A percentile compares a stretch with the other conserved stretches of the same genome.
phyloP scores from a whole-genome alignment of 2,329 filamentous ascomycete genomes.

The Fusarium sp. region DNA sequence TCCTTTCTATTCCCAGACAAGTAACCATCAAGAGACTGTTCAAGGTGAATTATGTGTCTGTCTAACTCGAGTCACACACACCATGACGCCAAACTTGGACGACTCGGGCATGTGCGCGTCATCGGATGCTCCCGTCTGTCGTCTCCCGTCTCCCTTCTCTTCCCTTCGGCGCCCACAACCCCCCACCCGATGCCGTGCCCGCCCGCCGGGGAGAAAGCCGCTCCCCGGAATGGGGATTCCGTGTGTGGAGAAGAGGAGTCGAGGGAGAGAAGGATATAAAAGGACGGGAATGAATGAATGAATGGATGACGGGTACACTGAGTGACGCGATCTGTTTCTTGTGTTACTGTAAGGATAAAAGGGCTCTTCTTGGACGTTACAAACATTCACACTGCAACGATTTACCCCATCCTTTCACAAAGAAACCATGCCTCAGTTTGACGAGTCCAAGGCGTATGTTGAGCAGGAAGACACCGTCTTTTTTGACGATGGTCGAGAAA shows the following conservation, averaged over 20 bases:
- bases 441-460: slow-evolving; percentile 53
- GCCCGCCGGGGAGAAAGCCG: slow-evolving; percentile 32
- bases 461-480: slow-evolving; percentile 53
- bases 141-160: not conserved
- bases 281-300: slow-evolving; percentile 35
- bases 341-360: not conserved
- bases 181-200: slow-evolving; percentile 25
- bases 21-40: not conserved
- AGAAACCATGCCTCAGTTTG: slow-evolving; percentile 45
- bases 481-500: slow-evolving; percentile 78
- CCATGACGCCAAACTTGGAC: not conserved
- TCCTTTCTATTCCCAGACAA: not conserved
- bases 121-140: slow-evolving; percentile 24
- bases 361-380: not conserved
- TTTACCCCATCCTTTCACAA: not conserved
- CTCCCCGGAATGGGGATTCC: slow-evolving; percentile 5
- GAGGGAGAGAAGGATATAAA: not conserved
- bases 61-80: not conserved
- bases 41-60: not conserved
- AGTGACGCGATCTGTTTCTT: slow-evolving; percentile 20
- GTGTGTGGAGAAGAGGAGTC: slow-evolving; percentile 12
- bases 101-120: slow-evolving; percentile 31
- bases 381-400: not conserved
- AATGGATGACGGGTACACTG: slow-evolving; percentile 40
- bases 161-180: slow-evolving; percentile 1